phyloP scores from a whole-genome alignment of 495 filamentous ascomycete species.

The Xylaria curta region DNA sequence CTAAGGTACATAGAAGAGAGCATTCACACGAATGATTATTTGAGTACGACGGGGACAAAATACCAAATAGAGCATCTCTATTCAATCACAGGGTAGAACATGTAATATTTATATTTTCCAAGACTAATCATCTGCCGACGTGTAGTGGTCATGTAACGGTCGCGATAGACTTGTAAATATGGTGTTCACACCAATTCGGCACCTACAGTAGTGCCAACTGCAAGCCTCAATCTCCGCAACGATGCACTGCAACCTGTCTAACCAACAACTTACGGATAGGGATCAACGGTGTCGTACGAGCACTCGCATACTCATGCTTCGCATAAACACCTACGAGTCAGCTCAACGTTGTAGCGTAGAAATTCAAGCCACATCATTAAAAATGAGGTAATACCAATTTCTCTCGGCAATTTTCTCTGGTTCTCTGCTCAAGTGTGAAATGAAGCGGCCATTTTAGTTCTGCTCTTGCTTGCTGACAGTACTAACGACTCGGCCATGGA shows the following conservation, averaged over 20 bases:
- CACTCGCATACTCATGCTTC: neutral
- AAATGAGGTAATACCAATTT: slow-evolving; percentile 1
- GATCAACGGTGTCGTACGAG: neutral
- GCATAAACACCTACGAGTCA: neutral
- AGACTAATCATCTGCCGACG: neutral
- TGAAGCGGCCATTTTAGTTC: neutral
- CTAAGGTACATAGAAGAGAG: neutral
- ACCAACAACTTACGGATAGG: neutral
- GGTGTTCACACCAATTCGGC: neutral
- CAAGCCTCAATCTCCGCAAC: neutral
- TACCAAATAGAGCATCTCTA: neutral
- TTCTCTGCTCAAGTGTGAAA: neutral
- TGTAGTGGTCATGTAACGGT: neutral
- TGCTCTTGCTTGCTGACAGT: neutral
- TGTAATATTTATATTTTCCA: neutral
- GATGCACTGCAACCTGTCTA: neutral
- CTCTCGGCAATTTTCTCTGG: neutral
- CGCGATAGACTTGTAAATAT: neutral
- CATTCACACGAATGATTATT: neutral
- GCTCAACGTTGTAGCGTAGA: neutral
- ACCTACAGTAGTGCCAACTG: neutral
- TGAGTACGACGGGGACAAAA: neutral
- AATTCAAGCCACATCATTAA: neutral
- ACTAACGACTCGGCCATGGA: neutral
- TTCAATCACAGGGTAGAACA: neutral